A percentile compares a stretch with the other conserved stretches of the same genome.
Evolutionary conservation across 257 asterid genomes (phyloP).

Genomic region (Solanum rostratum): DNA sequence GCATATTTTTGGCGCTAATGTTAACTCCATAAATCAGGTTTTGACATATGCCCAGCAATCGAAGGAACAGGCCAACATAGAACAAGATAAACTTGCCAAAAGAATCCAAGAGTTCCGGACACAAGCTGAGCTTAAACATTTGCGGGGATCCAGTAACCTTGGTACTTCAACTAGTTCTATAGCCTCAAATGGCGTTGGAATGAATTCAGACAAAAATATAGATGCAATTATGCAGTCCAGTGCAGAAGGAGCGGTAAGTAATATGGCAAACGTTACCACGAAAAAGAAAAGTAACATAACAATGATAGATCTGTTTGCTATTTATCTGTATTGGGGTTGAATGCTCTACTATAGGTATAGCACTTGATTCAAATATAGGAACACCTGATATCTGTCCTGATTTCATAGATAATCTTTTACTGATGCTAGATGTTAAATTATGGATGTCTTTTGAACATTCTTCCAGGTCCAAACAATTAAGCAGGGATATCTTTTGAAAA

Average conservation of each 20-base stretch:
- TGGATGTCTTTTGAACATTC: neutral
- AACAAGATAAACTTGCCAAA: constrained; percentile 92
- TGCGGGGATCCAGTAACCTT: constrained; percentile 53
- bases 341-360: neutral
- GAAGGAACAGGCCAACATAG: constrained; percentile 78
- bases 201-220: constrained; percentile 56
- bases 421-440: neutral
- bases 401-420: neutral
- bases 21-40: constrained; percentile 39
- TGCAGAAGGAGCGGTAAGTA: constrained; percentile 84
- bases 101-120: constrained; percentile 97
- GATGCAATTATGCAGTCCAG: constrained; percentile 64
- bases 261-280: neutral
- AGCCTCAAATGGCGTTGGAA: constrained; percentile 46
- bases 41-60: constrained; percentile 95
- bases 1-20: neutral
- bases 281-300: constrained; percentile 8
- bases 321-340: neutral
- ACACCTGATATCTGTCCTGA: neutral
- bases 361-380: neutral
- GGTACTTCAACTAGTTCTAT: constrained; percentile 52
- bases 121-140: constrained; percentile 62
- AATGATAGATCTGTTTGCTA: neutral
- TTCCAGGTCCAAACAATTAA: constrained; percentile 74
- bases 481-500: constrained; percentile 92